Base-by-base conservation (phyloP, 2,329 filamentous ascomycete genomes). In the Scleromitrula shiraiana region DNA sequence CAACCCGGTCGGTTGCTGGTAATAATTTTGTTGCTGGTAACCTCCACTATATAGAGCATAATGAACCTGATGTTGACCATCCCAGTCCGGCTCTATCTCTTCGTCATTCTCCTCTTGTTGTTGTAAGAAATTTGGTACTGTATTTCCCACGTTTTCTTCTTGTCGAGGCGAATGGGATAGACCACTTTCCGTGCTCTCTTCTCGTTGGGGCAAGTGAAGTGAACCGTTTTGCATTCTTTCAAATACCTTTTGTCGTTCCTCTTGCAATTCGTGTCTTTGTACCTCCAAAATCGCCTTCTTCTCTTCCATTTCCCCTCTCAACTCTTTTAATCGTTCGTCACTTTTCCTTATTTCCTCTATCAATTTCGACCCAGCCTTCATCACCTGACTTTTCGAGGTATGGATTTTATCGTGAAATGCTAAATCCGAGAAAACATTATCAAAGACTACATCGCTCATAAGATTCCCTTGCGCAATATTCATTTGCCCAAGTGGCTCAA, bases 371-470 rank as follows among this genome's bases (percentile, higher is more conserved):
- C 24, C 19, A 23, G 36, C 44, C 32, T 26, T 35, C 10, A 41
- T 5, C 19, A 41, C 26, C 26, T 46, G 44, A 7, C 24, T 12
- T 7, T 39, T 45, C 2, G 66, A 70, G 15, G 64, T 57, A 54
- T 74, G 70, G 50, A 79, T 72, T 59, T 74, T 69, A 7, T 74
- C 65, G 51, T 74, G 73, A 60, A 77, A 75, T 2, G 66, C 66
- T 62, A 73, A 68, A 43, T 77, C 74, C 9, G 66, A 68, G 54
- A 74, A 73, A 48, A 74, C 68, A 41, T 75, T 77, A 54, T 77
- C 73, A 53, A 77, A 76, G 23, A 77, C 64, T 1, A 77, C 65
- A 51, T 78, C 74, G 14, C 65, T 64, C 58, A 76, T 66, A 7
- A 75, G 62, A 46, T 60, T 67, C 0, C 71, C 71, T 27, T 69